phyloP scores from a whole-genome alignment of 2,329 filamentous ascomycete genomes.

The Knufia petricola region DNA sequence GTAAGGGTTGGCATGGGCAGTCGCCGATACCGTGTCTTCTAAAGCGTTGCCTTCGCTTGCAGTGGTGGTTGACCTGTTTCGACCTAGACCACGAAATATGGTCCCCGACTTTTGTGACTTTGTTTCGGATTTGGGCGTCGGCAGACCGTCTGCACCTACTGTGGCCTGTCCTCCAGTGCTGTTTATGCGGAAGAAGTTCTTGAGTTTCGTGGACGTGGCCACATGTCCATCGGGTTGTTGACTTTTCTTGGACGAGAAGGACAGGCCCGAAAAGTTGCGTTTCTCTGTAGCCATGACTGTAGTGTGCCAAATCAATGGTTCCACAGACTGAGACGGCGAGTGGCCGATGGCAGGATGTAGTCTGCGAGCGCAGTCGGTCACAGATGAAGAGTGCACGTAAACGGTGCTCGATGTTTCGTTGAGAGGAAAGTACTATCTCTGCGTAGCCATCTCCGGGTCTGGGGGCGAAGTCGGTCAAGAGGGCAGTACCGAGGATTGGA shows the following conservation, averaged over 20 bases:
- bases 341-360: background rate
- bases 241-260: constrained; percentile 35
- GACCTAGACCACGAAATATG: constrained; percentile 78
- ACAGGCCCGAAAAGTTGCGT: constrained; percentile 38
- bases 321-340: constrained; percentile 14
- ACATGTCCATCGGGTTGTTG: constrained; percentile 46
- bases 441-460: constrained; percentile 16
- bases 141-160: constrained; percentile 33
- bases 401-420: background rate
- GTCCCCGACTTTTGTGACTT: constrained; percentile 70
- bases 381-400: background rate
- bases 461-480: background rate
- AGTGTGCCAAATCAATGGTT: constrained; percentile 23
- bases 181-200: constrained; percentile 61
- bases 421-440: constrained; percentile 13
- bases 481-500: constrained; percentile 2
- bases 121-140: constrained; percentile 46
- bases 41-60: constrained; percentile 86
- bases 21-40: constrained; percentile 82
- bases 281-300: constrained; percentile 35
- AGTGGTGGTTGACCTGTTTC: constrained; percentile 80
- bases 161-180: constrained; percentile 41
- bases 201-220: constrained; percentile 49
- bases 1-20: constrained; percentile 90
- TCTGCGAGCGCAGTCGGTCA: background rate